Evolutionary conservation across 2,329 filamentous ascomycete species (phyloP), one percentile per base, ranked within the genome.

Genomic region (Trichophyton simii): DNA sequence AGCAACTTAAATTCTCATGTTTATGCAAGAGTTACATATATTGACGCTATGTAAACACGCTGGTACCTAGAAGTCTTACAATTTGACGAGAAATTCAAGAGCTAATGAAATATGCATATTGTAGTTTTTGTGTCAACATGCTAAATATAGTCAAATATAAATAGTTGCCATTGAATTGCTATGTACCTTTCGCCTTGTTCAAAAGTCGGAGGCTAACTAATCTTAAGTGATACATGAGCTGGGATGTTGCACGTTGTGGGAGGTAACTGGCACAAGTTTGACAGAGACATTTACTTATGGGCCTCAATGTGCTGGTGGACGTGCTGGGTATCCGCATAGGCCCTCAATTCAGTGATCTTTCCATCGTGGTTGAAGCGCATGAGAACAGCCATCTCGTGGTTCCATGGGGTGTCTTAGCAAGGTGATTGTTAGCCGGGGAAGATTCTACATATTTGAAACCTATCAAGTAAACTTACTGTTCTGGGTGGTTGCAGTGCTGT

Each of bases 341-440:
- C 61, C 36, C 61, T 42, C 20, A 62, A 31, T 34, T 62, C 61
- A 22, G 61, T 62, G 54, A 62, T 62, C 48, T 62, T 62, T 36
- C 61, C 61, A 8, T 48, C 31, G 44, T 59, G 57, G 38, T 62
- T 62, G 57, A 62, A 62, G 44, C 57, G 57, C 46, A 62, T 54
- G 20, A 62, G n/a, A 31, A 62, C 57, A 18, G 41, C 61, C 57
- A 60, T 62, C 20, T 62, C 61, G 48, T 62, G 61, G 44, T 60
- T 62, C 57, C 57, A 62, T 57, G 61, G 61, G n/a, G 44, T 62
- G 48, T 60, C 57, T 62, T 34, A 8, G 15, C 15, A n/a, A 44
- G 7, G 28, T 28, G 41, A 38, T 38, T 44, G 31, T 58, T 59
- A 59, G 55, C 15, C 20, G 4, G 8, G 7, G 22, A 20, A 2